Percentiles rank a stretch among this genome's conserved stretches.
These are phyloP conservation scores for Rhododendron mucronatum DNA, from an alignment of 148 eudicot species.

Conservation along the genomic window DNA sequence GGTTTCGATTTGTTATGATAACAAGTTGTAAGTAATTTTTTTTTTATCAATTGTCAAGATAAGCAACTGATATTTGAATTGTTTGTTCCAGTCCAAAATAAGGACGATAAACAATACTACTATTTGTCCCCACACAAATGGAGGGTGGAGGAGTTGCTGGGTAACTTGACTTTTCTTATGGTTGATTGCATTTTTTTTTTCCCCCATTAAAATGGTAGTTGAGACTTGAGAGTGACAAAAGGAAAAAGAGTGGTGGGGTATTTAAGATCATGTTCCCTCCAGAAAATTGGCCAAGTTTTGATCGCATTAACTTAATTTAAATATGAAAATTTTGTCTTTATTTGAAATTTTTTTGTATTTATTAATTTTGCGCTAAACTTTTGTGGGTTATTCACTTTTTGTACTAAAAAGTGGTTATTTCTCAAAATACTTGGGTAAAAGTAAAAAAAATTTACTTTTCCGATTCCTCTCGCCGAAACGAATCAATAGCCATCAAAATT, in stretches of 20 bases:
- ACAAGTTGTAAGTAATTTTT: not conserved
- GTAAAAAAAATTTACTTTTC: no score
- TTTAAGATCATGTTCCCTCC: not conserved
- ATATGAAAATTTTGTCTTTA: no score
- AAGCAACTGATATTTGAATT: not conserved
- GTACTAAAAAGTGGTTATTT: no score
- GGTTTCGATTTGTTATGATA: not conserved
- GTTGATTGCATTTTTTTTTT: not conserved
- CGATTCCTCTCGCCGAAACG: no score
- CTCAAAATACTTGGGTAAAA: no score
- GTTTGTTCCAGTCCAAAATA: not conserved
- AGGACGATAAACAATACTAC: not conserved
- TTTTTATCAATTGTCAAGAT: not conserved
- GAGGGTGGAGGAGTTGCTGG: slow-evolving; percentile 3
- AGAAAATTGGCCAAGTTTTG: not conserved
- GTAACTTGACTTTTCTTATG: not conserved
- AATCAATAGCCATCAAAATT: no score
- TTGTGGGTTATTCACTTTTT: no score
- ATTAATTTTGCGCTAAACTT: no score
- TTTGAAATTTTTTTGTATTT: no score
- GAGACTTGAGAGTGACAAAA: slow-evolving; percentile 53
- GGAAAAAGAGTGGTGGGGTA: slow-evolving; percentile 2
- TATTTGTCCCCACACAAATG: no score
- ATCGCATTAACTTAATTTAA: not conserved
- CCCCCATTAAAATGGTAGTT: slow-evolving; percentile 16